phyloP scores from a whole-genome alignment of 306 rosid genomes.

The Malus fusca region DNA sequence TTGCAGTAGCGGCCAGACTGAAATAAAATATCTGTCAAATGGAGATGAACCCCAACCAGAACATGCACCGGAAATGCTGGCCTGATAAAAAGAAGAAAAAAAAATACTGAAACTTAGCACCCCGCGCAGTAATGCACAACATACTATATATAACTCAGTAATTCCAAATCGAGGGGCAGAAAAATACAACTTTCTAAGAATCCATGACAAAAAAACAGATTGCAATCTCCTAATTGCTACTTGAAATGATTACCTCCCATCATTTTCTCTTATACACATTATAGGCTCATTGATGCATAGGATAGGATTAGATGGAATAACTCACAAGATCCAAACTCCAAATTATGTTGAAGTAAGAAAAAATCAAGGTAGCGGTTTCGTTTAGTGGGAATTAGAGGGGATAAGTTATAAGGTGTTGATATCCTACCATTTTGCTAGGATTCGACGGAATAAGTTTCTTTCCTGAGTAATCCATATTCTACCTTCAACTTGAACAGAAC shows the following conservation, averaged over 20 bases:
- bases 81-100: slow-evolving; percentile 38
- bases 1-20: slow-evolving; percentile 96
- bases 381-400: no score
- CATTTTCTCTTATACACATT: neutral
- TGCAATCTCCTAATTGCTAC: neutral
- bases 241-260: neutral
- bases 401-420: neutral
- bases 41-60: slow-evolving; percentile 39
- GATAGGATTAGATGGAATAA: neutral
- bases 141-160: neutral
- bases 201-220: neutral
- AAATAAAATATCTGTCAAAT: slow-evolving; percentile 42
- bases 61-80: slow-evolving; percentile 39
- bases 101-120: slow-evolving; percentile 1
- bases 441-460: neutral
- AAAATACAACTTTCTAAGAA: neutral
- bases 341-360: no score
- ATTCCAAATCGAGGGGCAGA: neutral
- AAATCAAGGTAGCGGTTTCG: neutral
- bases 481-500: neutral
- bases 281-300: neutral
- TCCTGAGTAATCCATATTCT: neutral
- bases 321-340: no score
- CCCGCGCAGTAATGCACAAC: neutral
- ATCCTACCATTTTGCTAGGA: neutral